Conservation (phyloP, 2,329 filamentous ascomycete species). For the Colletotrichum sp. region DNA sequence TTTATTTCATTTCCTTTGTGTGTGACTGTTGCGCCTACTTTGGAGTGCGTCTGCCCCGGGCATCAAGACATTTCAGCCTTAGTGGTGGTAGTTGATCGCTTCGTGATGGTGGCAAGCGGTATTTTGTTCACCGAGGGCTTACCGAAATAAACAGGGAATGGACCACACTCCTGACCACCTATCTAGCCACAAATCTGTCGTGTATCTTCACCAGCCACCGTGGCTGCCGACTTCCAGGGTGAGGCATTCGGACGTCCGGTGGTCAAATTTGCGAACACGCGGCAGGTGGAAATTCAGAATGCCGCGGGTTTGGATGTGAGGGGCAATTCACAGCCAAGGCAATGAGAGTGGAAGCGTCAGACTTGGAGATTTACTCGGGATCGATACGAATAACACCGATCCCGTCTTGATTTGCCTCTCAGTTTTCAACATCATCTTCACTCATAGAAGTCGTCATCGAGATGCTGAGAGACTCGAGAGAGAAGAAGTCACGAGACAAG, state of each 20-base stretch:
- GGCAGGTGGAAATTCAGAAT: not conserved
- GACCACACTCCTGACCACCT: not conserved
- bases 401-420: not conserved
- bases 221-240: not conserved
- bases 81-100: not conserved
- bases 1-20: not conserved
- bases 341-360: not conserved
- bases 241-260: not conserved
- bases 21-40: not conserved
- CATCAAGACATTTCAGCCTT: fast-evolving
- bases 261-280: not conserved
- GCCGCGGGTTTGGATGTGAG: not conserved
- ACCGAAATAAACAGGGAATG: not conserved
- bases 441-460: not conserved
- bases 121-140: not conserved
- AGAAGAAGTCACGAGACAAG: not conserved
- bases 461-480: not conserved
- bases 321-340: not conserved
- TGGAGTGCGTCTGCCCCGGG: fast-evolving
- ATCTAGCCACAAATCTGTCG: not conserved
- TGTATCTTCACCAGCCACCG: not conserved
- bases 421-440: not conserved
- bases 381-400: fast-evolving
- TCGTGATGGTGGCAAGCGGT: not conserved
- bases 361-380: fast-evolving